Percentiles rank a stretch among this genome's conserved stretches.
Evolutionary conservation across 805 yeast genomes (phyloP).

Genomic region (Dipodascopsis tothii): DNA sequence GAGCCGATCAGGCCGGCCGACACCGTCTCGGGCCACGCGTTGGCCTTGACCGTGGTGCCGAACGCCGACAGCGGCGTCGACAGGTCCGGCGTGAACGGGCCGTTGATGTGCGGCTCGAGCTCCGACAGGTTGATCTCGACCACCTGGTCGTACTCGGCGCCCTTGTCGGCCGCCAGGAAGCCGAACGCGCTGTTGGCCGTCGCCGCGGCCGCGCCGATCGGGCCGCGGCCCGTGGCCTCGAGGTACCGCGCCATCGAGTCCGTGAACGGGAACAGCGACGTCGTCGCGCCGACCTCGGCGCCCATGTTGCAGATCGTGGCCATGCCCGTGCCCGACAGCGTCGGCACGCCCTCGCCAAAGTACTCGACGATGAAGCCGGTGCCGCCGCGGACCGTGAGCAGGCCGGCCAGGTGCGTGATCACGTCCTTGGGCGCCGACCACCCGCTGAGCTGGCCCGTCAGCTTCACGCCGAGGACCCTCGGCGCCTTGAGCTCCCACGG

Average conservation of each 20-base stretch:
- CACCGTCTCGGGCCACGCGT: conserved; percentile 89
- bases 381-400: conserved; percentile 94
- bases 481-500: conserved; percentile 99
- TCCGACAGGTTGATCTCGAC: conserved; percentile 83
- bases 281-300: conserved; percentile 98
- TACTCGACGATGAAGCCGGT: conserved; percentile 95
- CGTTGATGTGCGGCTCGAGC: conserved; percentile 92
- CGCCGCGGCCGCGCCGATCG: conserved; percentile 74
- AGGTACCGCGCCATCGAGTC: conserved; percentile 81
- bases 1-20: conserved; percentile 96
- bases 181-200: conserved; percentile 50
- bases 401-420: conserved; percentile 86
- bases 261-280: conserved; percentile 95
- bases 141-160: conserved; percentile 87
- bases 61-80: conserved; percentile 89
- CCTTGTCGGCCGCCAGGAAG: conserved; percentile 78
- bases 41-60: conserved; percentile 71
- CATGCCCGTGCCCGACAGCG: conserved; percentile 96
- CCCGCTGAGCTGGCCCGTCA: conserved; percentile 84
- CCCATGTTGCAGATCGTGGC: conserved; percentile 99
- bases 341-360: conserved; percentile 89
- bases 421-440: conserved; percentile 98
- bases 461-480: conserved; percentile 86
- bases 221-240: conserved; percentile 75
- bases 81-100: conserved; percentile 97